A percentile compares a stretch with the other conserved stretches of the same genome.
phyloP scores from a whole-genome alignment of 768 basidiomycete genomes.

The Calocera viscosa region DNA sequence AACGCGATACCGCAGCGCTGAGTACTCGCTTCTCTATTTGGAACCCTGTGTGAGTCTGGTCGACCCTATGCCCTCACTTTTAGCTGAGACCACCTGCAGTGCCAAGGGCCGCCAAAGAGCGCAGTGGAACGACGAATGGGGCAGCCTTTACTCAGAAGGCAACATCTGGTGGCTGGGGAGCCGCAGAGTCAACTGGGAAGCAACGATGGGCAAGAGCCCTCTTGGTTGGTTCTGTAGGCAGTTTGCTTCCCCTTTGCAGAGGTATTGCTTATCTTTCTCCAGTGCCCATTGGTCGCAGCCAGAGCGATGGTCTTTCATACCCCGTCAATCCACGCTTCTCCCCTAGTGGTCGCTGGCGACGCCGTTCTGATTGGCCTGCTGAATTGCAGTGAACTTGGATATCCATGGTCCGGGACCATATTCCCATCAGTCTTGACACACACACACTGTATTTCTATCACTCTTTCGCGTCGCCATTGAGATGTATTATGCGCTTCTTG shows the following conservation, averaged over 20 bases:
- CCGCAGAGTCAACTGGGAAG: constrained; percentile 51
- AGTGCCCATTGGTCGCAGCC: constrained; percentile 43
- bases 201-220: constrained; percentile 60
- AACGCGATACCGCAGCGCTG: constrained; percentile 46
- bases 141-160: constrained; percentile 56
- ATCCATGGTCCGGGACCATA: neutral
- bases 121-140: constrained; percentile 75
- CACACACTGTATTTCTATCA: constrained; percentile 7
- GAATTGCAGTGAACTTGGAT: constrained; percentile 39
- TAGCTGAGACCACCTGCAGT: neutral
- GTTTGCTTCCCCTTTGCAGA: constrained; percentile 25
- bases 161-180: constrained; percentile 79
- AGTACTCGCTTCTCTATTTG: constrained; percentile 42
- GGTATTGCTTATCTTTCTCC: neutral
- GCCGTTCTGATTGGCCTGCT: constrained; percentile 57
- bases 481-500: neutral
- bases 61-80: neutral
- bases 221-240: constrained; percentile 67
- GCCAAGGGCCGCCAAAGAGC: constrained; percentile 22
- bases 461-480: neutral
- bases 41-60: constrained; percentile 38
- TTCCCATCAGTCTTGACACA: neutral
- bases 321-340: constrained; percentile 65
- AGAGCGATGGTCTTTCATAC: constrained; percentile 50
- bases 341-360: constrained; percentile 49